Conservation (phyloP, 805 yeast genomes). For the Wickerhamiella sergipiensis region DNA sequence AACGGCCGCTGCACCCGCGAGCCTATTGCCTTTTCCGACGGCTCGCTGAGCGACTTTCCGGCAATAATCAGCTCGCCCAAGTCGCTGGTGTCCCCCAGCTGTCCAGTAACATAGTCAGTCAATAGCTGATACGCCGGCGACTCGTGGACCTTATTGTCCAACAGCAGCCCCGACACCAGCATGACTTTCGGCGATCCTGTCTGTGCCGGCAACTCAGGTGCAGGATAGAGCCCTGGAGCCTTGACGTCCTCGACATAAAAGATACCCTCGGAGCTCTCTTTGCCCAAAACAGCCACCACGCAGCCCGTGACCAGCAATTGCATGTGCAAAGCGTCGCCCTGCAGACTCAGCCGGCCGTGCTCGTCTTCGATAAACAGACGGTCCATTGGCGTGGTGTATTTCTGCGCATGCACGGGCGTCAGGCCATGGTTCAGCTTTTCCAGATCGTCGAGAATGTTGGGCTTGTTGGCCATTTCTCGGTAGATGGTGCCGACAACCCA, state of each 20-base stretch:
- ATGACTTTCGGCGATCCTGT: conserved; percentile 33
- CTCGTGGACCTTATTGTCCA: conserved; percentile 33
- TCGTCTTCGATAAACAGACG: conserved; percentile 78
- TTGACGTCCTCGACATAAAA: conserved; percentile 73
- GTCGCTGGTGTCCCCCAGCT: conserved; percentile 15
- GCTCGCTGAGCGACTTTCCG: conserved; percentile 48
- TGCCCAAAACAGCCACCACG: conserved; percentile 76
- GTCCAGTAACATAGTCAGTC: conserved; percentile 60
- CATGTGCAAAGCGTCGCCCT: conserved; percentile 40
- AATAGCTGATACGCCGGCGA: conserved; percentile 32
- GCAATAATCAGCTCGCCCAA: conserved; percentile 49
- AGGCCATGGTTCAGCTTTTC: conserved; percentile 25
- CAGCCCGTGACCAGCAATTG: conserved; percentile 69
- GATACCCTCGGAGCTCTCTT: conserved; percentile 69
- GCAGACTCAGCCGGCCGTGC: conserved; percentile 69
- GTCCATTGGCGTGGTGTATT: conserved; percentile 31
- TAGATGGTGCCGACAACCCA: conserved; percentile 85
- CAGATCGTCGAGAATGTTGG: conserved; percentile 74
- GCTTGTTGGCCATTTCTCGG: conserved; percentile 71
- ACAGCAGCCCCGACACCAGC: conserved; percentile 60
- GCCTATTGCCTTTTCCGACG: conserved; percentile 12
- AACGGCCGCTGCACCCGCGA: conserved; percentile 14
- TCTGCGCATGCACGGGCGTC: conserved; percentile 19
- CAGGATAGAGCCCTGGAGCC: conserved; percentile 40
- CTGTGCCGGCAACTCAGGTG: neutral